Percentiles rank a stretch among this genome's conserved stretches.
Conservation (phyloP, 202 grass and related monocot species). For the Carex sylvatica region DNA sequence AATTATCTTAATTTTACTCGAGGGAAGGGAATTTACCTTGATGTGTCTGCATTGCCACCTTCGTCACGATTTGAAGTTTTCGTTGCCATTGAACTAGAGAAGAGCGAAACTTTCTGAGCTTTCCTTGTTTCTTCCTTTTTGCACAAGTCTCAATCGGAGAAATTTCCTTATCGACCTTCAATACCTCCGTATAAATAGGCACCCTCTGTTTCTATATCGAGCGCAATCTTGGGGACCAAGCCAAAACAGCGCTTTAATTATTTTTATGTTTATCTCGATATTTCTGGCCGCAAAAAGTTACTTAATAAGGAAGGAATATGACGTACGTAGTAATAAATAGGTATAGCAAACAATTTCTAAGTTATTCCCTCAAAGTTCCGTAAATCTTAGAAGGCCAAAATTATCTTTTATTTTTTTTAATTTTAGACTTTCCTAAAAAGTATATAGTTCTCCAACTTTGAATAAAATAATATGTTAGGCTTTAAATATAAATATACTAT, state of each 20-base stretch:
- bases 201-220: not conserved
- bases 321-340: not conserved
- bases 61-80: not conserved
- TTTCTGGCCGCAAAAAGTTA: not conserved
- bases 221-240: constrained; percentile 18
- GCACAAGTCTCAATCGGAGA: not conserved
- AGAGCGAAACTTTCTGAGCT: not conserved
- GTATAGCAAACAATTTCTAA: not conserved
- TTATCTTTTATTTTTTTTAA: not conserved
- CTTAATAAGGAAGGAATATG: constrained; percentile 9
- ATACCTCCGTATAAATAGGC: not conserved
- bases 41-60: not conserved
- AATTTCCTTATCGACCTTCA: constrained; percentile 7
- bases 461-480: not conserved
- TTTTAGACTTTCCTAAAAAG: not conserved
- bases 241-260: not conserved
- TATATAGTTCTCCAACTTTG: not conserved
- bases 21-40: not conserved
- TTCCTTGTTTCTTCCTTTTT: not conserved
- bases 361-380: not conserved
- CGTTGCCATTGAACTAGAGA: not conserved
- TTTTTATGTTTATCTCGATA: constrained; percentile 2
- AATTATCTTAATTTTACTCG: not conserved
- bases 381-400: not conserved
- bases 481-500: too few species aligned